Conservation (phyloP, 78 protist genomes). For the Polysphondylium violaceum region DNA sequence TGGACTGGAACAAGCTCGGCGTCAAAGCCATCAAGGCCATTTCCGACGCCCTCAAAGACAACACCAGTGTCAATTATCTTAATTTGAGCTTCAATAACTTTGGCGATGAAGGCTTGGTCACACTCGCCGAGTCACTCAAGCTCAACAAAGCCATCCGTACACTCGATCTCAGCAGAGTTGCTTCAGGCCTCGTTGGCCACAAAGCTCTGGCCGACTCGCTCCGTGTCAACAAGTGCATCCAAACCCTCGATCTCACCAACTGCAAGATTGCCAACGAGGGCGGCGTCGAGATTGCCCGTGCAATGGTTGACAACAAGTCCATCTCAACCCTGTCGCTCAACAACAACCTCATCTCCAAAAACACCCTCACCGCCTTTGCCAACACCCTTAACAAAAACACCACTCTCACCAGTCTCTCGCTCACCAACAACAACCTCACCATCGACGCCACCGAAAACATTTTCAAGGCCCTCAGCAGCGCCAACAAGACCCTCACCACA, state of each 20-base stretch:
- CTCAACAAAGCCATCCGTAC: conserved; percentile 10
- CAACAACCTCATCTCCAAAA: background rate
- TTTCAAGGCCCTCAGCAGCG: background rate
- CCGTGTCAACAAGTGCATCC: background rate
- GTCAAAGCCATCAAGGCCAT: conserved; percentile 57
- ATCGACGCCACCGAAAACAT: conserved; percentile 10
- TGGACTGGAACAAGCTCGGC: conserved; percentile 66
- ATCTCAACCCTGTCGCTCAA: conserved; percentile 35
- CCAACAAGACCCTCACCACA: background rate
- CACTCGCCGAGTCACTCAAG: conserved; percentile 8
- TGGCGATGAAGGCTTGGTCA: conserved; percentile 53
- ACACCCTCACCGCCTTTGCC: background rate
- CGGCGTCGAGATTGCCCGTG: conserved; percentile 49
- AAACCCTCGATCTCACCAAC: conserved; percentile 44
- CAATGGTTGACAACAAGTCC: conserved; percentile 7
- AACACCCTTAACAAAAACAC: background rate
- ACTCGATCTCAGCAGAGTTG: conserved; percentile 41
- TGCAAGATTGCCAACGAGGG: conserved; percentile 49
- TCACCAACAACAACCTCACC: background rate
- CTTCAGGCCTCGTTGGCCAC: conserved; percentile 41
- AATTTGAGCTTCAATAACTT: conserved; percentile 54
- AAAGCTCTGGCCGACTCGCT: conserved; percentile 46
- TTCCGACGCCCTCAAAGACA: conserved; percentile 31
- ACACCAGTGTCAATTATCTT: background rate
- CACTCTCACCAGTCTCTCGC: background rate